phyloP scores from a whole-genome alignment of 345 rosid species.

The Eutrema yunnanense region DNA sequence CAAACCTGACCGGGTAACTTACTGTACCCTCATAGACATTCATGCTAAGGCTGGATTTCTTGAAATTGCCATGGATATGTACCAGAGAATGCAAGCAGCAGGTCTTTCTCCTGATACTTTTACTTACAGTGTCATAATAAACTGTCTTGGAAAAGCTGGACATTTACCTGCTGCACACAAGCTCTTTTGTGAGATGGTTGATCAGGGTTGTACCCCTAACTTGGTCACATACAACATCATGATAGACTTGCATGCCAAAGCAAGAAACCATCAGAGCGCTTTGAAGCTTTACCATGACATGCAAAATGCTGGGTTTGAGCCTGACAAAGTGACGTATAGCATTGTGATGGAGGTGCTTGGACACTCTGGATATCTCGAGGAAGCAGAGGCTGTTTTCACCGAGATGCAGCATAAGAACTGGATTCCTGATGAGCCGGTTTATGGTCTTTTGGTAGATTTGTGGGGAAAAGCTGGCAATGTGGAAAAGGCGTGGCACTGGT shows the following conservation, averaged over 20 bases:
- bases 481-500: conserved; percentile 83
- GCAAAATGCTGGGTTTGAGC: conserved; percentile 77
- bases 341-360: conserved; percentile 98
- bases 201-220: conserved; percentile 80
- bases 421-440: conserved; percentile 94
- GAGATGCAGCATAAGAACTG: conserved; percentile 78
- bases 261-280: conserved; percentile 75
- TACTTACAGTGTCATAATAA: conserved; percentile 87
- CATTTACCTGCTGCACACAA: conserved; percentile 69
- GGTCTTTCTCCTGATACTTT: conserved; percentile 93
- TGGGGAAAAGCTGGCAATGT: conserved; percentile 94
- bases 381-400: conserved; percentile 70
- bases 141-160: conserved; percentile 96
- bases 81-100: conserved; percentile 68
- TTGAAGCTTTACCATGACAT: conserved; percentile 70
- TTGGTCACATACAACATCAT: conserved; percentile 79
- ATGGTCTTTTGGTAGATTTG: conserved; percentile 83
- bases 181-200: conserved; percentile 81
- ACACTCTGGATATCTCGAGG: conserved; percentile 81
- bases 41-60: conserved; percentile 96
- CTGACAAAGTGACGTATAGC: conserved; percentile 89
- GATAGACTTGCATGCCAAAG: conserved; percentile 91
- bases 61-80: conserved; percentile 83
- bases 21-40: conserved; percentile 84
- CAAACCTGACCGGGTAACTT: conserved; percentile 88